Percentiles rank a stretch among this genome's conserved stretches.
These are phyloP conservation scores for Fusarium ambrosium DNA, from an alignment of 2,329 filamentous ascomycete species.

Conservation along the genomic window DNA sequence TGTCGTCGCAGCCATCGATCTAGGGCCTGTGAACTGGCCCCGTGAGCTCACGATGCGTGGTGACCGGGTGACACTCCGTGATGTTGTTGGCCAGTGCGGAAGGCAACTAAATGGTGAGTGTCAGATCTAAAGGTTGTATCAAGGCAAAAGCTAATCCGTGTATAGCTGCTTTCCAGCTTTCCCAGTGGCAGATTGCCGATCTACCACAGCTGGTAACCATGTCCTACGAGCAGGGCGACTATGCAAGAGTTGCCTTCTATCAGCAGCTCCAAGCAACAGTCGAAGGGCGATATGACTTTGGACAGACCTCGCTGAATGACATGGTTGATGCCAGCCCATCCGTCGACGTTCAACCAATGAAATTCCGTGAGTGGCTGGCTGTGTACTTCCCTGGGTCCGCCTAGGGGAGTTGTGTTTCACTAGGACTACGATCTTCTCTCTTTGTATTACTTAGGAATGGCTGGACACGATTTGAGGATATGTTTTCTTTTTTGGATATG, in stretches of 20 bases:
- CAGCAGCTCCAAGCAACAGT: slow-evolving; percentile 76
- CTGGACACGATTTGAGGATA: not conserved
- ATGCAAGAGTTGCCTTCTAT: slow-evolving; percentile 65
- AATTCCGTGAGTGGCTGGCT: slow-evolving; percentile 68
- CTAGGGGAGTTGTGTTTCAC: not conserved
- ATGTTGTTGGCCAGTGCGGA: slow-evolving; percentile 67
- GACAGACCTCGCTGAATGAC: slow-evolving; percentile 71
- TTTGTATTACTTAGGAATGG: slow-evolving; percentile 2
- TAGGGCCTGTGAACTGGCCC: slow-evolving; percentile 73
- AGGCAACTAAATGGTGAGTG: slow-evolving; percentile 63
- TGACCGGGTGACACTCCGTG: slow-evolving; percentile 72
- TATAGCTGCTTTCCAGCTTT: slow-evolving; percentile 57
- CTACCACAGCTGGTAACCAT: slow-evolving; percentile 57
- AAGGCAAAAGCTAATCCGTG: slow-evolving; percentile 34
- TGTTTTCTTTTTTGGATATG: not conserved
- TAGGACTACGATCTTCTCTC: not conserved
- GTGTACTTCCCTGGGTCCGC: slow-evolving; percentile 5
- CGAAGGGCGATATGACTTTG: slow-evolving; percentile 76
- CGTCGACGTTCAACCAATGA: slow-evolving; percentile 61
- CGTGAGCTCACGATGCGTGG: slow-evolving; percentile 77
- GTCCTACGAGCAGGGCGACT: slow-evolving; percentile 62
- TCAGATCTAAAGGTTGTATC: not conserved
- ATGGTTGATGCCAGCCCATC: slow-evolving; percentile 53
- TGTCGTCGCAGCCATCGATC: slow-evolving; percentile 76
- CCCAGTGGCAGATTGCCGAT: slow-evolving; percentile 56